Evolutionary conservation across 2,329 filamentous ascomycete species (phyloP).

Genomic region (Clonostachys sp.): DNA sequence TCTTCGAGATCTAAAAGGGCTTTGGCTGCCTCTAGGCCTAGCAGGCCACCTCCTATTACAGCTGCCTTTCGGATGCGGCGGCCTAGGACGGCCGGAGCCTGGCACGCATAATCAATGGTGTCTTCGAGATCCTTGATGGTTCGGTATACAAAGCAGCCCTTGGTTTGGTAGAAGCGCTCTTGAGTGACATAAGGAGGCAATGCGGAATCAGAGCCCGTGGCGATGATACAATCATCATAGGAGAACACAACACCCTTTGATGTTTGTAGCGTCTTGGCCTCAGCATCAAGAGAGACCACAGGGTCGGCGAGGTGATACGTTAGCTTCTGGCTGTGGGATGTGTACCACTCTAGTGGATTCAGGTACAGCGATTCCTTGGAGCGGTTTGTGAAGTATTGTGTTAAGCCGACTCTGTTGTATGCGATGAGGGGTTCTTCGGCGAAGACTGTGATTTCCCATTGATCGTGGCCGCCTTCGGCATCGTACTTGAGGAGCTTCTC

Average conservation of each 20-base stretch:
- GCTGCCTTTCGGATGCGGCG: conserved; percentile 33
- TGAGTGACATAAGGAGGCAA: not conserved
- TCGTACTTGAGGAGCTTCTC: conserved; percentile 89
- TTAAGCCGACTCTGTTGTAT: conserved; percentile 87
- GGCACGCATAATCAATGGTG: not conserved
- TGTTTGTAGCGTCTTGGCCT: conserved; percentile 63
- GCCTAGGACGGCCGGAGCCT: conserved; percentile 39
- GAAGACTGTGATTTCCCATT: conserved; percentile 79
- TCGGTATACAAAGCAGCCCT: conserved; percentile 84
- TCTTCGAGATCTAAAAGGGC: conserved; percentile 83
- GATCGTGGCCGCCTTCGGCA: conserved; percentile 42
- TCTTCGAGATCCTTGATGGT: conserved; percentile 73
- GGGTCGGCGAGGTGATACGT: not conserved
- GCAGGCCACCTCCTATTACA: conserved; percentile 78
- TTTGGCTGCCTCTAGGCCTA: conserved; percentile 86
- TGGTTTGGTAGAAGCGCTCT: conserved; percentile 69
- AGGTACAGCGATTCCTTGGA: conserved; percentile 82
- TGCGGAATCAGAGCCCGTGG: conserved; percentile 76
- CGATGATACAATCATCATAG: conserved; percentile 79
- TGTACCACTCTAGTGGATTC: conserved; percentile 71
- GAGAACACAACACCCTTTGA: conserved; percentile 52
- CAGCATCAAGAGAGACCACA: conserved; percentile 46
- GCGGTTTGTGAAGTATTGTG: conserved; percentile 83
- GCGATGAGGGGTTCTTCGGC: conserved; percentile 85
- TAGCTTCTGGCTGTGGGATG: not conserved